Base-by-base conservation (phyloP, 352 stramenopile genomes). In the Phytophthora nicotianae region DNA sequence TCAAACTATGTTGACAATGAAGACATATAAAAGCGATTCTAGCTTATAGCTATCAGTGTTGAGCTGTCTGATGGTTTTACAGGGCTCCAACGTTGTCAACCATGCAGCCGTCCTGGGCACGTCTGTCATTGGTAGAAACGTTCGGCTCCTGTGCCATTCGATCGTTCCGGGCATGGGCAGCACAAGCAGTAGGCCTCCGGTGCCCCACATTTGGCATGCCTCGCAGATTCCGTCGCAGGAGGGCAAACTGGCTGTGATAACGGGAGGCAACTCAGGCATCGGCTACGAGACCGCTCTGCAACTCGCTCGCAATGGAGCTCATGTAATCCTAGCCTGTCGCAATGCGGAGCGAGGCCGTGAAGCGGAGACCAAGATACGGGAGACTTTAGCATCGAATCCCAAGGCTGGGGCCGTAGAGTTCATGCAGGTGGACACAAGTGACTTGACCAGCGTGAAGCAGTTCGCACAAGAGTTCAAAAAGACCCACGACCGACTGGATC, bases 291-390 rank as follows among this genome's bases (percentile, higher is more conserved):
- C 66, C 8, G 72, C 75, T 3, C 57, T 72, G 6, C 60, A 76
- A 47, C 66, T 77, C 13, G 70, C 64, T 10, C 57, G 60, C 26
- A 70, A 75, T 3, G 61, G 65, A 16, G 74, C 70, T 3, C 45
- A 75, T 17, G 74, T 83, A 24, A 50, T 83, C n/a, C 41, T 83
- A 10, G 74, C 70, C 8, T 83, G 75, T 35, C 71, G 75, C 4
- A 80, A 48, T 32, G 46, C 62, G 14, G 23, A 50, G 5, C 56
- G 58, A 14, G 62, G 67, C 2, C 23, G 17, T 2, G 20, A 61
- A 2, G 69, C 72, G 6, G 54, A 75, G 38, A 19, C 26, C 0
- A 37, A 51, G 1, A 50, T 78, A n/a, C 53, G 20, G 2, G 46
- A 65, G 7, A 20, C 33, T 11, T 38, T 73, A 14, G 46, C 20